A percentile compares a stretch with the other conserved stretches of the same genome.
These are phyloP conservation scores for Lojkania enalia DNA, from an alignment of 2,329 filamentous ascomycete species.

Conservation along the genomic window DNA sequence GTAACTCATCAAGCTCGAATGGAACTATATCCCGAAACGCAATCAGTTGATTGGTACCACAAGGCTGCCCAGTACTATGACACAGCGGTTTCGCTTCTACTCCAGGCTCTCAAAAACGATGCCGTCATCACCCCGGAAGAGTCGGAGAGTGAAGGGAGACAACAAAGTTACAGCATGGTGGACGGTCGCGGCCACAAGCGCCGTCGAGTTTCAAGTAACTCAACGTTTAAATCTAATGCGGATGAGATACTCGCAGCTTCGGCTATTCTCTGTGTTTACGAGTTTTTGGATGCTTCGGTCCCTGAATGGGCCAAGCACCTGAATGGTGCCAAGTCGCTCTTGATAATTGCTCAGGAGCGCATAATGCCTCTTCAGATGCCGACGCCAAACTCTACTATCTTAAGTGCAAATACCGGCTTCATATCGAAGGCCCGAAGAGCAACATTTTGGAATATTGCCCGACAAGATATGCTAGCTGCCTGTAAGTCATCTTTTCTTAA, in stretches of 20 bases:
- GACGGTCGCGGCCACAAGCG: conserved; percentile 39
- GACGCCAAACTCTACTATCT: conserved; percentile 40
- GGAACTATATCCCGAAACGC: conserved; percentile 55
- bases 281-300: conserved; percentile 67
- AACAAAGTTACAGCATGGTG: conserved; percentile 11
- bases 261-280: conserved; percentile 68
- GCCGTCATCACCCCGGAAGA: conserved; percentile 31
- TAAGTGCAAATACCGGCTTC: conserved; percentile 29
- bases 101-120: conserved; percentile 42
- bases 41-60: conserved; percentile 60
- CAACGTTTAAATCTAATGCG: conserved; percentile 47
- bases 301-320: conserved; percentile 67
- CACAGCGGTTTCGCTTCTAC: conserved; percentile 56
- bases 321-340: conserved; percentile 65
- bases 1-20: conserved; percentile 54
- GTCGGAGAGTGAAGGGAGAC: conserved; percentile 26
- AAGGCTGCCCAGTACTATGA: conserved; percentile 65
- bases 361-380: conserved; percentile 51
- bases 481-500: conserved; percentile 46
- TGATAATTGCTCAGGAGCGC: conserved; percentile 58
- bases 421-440: conserved; percentile 61
- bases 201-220: conserved; percentile 49
- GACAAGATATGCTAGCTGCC: conserved; percentile 67
- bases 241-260: conserved; percentile 68
- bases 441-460: conserved; percentile 69